These are phyloP conservation scores for Salvia hispanica DNA, from an alignment of 257 asterid species.

Conservation along the genomic window DNA sequence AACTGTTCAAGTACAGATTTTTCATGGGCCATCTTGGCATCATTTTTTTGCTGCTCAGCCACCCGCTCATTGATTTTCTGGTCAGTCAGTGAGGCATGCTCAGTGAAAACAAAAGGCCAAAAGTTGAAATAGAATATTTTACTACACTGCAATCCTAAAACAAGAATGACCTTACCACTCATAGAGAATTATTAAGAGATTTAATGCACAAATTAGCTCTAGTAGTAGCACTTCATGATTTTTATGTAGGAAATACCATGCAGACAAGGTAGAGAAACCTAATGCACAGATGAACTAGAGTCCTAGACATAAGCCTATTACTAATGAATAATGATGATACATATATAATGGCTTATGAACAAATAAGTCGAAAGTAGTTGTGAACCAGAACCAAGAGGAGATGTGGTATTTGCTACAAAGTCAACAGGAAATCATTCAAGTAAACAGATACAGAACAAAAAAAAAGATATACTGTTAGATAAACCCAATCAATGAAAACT, in stretches of 20 bases:
- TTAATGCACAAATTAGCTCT: slow-evolving; percentile 8
- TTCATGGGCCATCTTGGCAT: slow-evolving; percentile 93
- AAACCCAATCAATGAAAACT: slow-evolving; percentile 3
- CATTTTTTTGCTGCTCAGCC: slow-evolving; percentile 96
- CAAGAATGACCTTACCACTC: slow-evolving; percentile 11
- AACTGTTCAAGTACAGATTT: slow-evolving; percentile 81
- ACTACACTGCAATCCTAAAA: slow-evolving; percentile 8
- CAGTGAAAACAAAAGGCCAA: slow-evolving; percentile 56
- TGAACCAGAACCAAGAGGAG: slow-evolving; percentile 16
- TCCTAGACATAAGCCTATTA: slow-evolving; percentile 11
- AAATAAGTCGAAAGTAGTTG: slow-evolving; percentile 17
- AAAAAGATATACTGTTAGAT: slow-evolving; percentile 15
- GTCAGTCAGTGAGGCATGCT: slow-evolving; percentile 75
- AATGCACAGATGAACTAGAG: background rate
- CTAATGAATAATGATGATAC: slow-evolving; percentile 10
- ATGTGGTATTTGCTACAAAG: background rate
- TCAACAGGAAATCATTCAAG: slow-evolving; percentile 12
- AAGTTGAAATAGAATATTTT: slow-evolving; percentile 19
- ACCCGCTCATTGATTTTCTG: slow-evolving; percentile 87
- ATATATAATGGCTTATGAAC: background rate
- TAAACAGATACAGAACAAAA: slow-evolving; percentile 30
- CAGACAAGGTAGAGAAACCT: slow-evolving; percentile 12
- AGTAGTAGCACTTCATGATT: slow-evolving; percentile 1
- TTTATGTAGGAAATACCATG: background rate
- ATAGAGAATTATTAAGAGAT: slow-evolving; percentile 14